phyloP scores from a whole-genome alignment of 106 monocot species.

The Allium cepa region DNA sequence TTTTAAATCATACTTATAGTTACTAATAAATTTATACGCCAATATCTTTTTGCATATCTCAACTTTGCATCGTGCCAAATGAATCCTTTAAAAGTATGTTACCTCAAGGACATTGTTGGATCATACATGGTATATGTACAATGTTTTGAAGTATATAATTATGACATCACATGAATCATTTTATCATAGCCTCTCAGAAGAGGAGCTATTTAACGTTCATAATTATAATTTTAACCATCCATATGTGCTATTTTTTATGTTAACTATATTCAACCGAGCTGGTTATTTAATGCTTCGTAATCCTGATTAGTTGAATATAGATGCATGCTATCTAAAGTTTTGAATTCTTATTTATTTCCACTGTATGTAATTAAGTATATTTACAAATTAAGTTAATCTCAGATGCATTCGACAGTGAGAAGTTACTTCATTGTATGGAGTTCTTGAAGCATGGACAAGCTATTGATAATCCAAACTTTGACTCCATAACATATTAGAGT shows the following conservation, averaged over 20 bases:
- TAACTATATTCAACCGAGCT: too few species aligned
- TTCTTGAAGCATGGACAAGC: constrained; percentile 52
- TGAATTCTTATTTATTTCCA: too few species aligned
- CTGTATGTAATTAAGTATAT: not conserved
- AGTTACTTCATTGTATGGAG: constrained; percentile 71
- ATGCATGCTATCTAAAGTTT: not conserved
- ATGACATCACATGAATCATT: constrained; percentile 54
- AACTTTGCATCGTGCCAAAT: too few species aligned
- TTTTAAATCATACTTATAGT: too few species aligned
- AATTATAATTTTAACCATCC: constrained; percentile 85
- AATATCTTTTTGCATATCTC: too few species aligned
- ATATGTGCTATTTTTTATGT: constrained; percentile 17
- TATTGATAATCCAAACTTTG: constrained; percentile 83
- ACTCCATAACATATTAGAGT: constrained; percentile 50
- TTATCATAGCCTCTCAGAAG: constrained; percentile 48
- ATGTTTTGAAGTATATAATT: not conserved
- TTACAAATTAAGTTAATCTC: constrained; percentile 18
- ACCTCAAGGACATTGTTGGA: too few species aligned
- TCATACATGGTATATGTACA: too few species aligned
- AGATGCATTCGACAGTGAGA: constrained; percentile 93
- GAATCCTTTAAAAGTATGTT: too few species aligned
- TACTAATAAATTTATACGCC: too few species aligned
- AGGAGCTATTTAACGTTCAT: constrained; percentile 41
- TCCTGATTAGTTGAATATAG: not conserved
- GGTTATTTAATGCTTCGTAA: too few species aligned